Evolutionary conservation across 78 protist genomes (phyloP).

Genomic region (Speleostelium caveatum): DNA sequence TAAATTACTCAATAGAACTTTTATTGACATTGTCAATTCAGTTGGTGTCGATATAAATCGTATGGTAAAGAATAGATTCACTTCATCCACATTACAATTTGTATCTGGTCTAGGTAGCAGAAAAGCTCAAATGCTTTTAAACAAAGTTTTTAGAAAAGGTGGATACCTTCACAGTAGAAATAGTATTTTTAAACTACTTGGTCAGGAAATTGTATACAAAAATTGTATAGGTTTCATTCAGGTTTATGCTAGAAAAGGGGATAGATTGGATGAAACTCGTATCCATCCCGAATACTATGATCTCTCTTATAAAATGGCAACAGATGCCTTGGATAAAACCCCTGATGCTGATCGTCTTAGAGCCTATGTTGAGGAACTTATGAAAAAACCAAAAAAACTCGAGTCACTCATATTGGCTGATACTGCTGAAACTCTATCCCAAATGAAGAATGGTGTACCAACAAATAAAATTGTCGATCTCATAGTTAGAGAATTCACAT

Average conservation of each 20-base stretch:
- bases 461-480: constrained; percentile 11
- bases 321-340: constrained; percentile 58
- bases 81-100: constrained; percentile 63
- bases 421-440: constrained; percentile 19
- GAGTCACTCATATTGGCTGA: constrained; percentile 49
- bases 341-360: constrained; percentile 11
- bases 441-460: constrained; percentile 28
- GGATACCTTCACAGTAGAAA: constrained; percentile 13
- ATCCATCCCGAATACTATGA: constrained; percentile 68
- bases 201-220: constrained; percentile 55
- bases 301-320: constrained; percentile 53
- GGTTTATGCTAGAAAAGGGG: constrained; percentile 1
- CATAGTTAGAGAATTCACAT: constrained; percentile 47
- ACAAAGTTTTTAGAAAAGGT: constrained; percentile 33
- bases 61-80: constrained; percentile 23
- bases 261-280: constrained; percentile 67
- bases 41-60: constrained; percentile 82
- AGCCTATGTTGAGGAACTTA: constrained; percentile 14
- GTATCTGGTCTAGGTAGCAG: constrained; percentile 73
- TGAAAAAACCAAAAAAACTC: constrained; percentile 56
- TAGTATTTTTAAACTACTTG: constrained; percentile 21
- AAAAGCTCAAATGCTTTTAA: constrained; percentile 69
- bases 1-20: constrained; percentile 63
- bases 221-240: constrained; percentile 79
- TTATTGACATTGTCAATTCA: constrained; percentile 67